A percentile compares a stretch with the other conserved stretches of the same genome.
Evolutionary conservation across 2,329 filamentous ascomycete genomes (phyloP).

Genomic region (Didymella exigua): DNA sequence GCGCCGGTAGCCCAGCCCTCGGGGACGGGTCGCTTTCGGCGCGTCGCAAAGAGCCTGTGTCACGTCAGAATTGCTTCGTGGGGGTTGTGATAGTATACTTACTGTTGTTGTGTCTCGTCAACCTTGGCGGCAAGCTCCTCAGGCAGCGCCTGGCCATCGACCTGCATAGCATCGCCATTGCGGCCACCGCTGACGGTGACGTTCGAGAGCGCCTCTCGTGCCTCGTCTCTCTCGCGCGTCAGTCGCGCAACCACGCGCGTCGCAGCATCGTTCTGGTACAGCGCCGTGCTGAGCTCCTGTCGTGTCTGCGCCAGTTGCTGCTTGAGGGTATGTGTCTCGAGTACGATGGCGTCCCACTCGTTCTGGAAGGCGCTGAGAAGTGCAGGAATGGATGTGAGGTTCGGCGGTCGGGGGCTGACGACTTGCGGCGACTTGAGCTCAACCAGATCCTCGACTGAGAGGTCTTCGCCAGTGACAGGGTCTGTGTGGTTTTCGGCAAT

Average conservation of each 20-base stretch:
- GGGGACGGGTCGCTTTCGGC: slow-evolving; percentile 86
- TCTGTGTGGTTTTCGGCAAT: slow-evolving; percentile 93
- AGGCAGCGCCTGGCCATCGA: slow-evolving; percentile 80
- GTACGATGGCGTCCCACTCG: slow-evolving; percentile 93
- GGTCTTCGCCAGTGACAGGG: slow-evolving; percentile 84
- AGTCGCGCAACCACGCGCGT: slow-evolving; percentile 90
- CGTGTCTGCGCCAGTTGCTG: slow-evolving; percentile 88
- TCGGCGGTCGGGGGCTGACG: slow-evolving; percentile 87
- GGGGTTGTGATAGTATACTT: slow-evolving; percentile 47
- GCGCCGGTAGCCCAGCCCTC: slow-evolving; percentile 83
- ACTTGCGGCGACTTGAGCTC: slow-evolving; percentile 82
- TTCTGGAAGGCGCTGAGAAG: slow-evolving; percentile 95
- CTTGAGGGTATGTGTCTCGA: slow-evolving; percentile 89
- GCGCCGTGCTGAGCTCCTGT: slow-evolving; percentile 88
- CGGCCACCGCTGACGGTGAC: slow-evolving; percentile 70
- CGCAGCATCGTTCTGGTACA: slow-evolving; percentile 98
- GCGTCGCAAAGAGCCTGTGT: slow-evolving; percentile 78
- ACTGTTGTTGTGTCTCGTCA: slow-evolving; percentile 80
- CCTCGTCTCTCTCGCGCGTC: slow-evolving; percentile 90
- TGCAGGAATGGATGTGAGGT: slow-evolving; percentile 93
- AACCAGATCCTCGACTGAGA: slow-evolving; percentile 83
- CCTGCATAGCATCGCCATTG: slow-evolving; percentile 86
- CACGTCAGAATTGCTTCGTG: slow-evolving; percentile 27
- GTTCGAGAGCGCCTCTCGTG: slow-evolving; percentile 84
- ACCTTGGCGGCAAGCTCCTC: slow-evolving; percentile 74